Evolutionary conservation across 2,329 filamentous ascomycete species (phyloP).

Genomic region (Sclerotinia minor): DNA sequence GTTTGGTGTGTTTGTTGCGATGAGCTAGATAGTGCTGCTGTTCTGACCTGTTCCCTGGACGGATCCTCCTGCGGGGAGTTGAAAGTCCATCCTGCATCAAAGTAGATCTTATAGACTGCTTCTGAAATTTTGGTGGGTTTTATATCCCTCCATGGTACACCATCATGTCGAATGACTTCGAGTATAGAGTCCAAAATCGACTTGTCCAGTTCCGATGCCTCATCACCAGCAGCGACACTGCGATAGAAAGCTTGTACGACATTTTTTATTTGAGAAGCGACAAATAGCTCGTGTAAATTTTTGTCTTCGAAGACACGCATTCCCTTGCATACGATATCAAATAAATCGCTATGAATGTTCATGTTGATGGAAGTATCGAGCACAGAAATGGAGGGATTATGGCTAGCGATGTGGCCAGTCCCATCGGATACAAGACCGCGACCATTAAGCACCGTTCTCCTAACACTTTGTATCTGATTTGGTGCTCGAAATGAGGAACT

Average conservation of each 20-base stretch:
- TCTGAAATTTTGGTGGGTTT: not conserved
- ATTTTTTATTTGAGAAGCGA: not conserved
- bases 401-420: not conserved
- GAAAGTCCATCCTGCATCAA: not conserved
- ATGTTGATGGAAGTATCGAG: not conserved
- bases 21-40: not conserved
- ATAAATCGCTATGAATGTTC: not conserved
- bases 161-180: not conserved
- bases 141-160: not conserved
- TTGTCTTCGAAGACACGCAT: not conserved
- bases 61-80: not conserved
- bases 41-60: not conserved
- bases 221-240: not conserved
- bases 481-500: not conserved
- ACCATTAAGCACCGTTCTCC: no score
- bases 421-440: not conserved
- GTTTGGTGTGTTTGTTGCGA: not conserved
- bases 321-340: not conserved
- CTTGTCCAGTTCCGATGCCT: not conserved
- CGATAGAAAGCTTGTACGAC: not conserved
- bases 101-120: not conserved
- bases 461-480: not conserved
- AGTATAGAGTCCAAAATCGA: not conserved
- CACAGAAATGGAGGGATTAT: not conserved
- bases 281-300: not conserved